phyloP scores from a whole-genome alignment of 169 alveolate species.

The Sarcocystis neurona region DNA sequence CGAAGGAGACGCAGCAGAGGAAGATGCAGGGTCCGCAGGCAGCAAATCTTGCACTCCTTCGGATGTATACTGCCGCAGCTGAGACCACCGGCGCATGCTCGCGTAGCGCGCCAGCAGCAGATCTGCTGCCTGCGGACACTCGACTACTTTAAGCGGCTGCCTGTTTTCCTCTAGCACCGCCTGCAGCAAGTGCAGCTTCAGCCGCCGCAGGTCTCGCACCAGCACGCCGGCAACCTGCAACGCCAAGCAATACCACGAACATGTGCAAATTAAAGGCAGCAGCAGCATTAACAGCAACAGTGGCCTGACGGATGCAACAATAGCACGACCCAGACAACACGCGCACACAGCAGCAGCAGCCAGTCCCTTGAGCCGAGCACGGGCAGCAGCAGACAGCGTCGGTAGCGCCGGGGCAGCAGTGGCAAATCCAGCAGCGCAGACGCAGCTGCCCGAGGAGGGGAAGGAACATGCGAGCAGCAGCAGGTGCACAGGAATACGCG shows the following conservation, averaged over 20 bases:
- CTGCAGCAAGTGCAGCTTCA: constrained; percentile 37
- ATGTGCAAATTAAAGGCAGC: background rate
- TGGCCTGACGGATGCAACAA: background rate
- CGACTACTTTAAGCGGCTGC: constrained; percentile 42
- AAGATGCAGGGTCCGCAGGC: background rate
- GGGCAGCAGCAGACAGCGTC: background rate
- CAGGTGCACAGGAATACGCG: too few relatives aligned
- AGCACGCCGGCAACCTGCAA: constrained; percentile 52
- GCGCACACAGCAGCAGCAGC: background rate
- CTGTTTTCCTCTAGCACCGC: constrained; percentile 50
- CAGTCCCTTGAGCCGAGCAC: too few relatives aligned
- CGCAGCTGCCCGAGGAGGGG: too few relatives aligned
- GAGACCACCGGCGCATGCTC: constrained; percentile 55
- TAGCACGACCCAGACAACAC: background rate
- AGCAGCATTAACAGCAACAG: background rate
- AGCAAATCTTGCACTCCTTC: constrained; percentile 47
- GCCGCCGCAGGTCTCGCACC: constrained; percentile 43
- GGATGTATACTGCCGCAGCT: constrained; percentile 6
- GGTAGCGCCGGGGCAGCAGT: background rate
- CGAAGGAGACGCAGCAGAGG: background rate
- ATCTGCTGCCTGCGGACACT: constrained; percentile 17
- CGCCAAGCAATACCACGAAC: background rate
- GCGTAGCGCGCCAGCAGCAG: constrained; percentile 42
- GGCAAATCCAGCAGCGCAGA: background rate
- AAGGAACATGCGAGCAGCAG: too few relatives aligned